Conservation (phyloP, 495 filamentous ascomycete species). For the Usnea hakonensis region DNA sequence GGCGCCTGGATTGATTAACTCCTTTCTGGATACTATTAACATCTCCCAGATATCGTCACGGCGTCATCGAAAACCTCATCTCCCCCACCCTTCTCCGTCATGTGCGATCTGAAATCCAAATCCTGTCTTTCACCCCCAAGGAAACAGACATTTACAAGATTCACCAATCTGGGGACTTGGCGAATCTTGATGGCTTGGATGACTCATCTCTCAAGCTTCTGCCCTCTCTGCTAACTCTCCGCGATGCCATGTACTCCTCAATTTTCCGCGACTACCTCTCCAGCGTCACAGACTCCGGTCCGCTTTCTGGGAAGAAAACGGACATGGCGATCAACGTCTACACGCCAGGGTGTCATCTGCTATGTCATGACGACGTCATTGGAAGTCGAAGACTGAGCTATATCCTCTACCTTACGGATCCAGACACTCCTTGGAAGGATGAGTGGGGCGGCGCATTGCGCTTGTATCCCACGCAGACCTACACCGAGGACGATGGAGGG, state of each 20-base stretch:
- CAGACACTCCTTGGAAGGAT: conserved; percentile 77
- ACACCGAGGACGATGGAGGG: conserved; percentile 55
- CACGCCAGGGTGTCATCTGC: conserved; percentile 86
- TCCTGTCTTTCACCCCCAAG: conserved; percentile 93
- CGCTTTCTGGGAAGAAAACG: conserved; percentile 86
- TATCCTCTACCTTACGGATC: conserved; percentile 92
- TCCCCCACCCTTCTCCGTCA: conserved; percentile 69
- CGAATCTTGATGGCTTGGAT: conserved; percentile 90
- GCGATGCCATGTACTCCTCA: conserved; percentile 87
- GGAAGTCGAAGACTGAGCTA: conserved; percentile 88
- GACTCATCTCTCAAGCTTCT: conserved; percentile 71
- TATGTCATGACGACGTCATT: conserved; percentile 98
- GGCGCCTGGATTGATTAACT: not conserved
- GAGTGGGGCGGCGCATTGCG: conserved; percentile 93
- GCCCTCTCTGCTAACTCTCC: conserved; percentile 75
- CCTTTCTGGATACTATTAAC: conserved; percentile 19
- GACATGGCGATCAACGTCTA: conserved; percentile 99
- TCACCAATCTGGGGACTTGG: conserved; percentile 94
- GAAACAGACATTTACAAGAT: conserved; percentile 99
- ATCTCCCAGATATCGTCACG: conserved; percentile 66
- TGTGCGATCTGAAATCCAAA: conserved; percentile 85
- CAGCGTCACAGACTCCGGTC: conserved; percentile 72
- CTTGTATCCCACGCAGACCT: conserved; percentile 70
- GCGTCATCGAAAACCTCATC: conserved; percentile 75
- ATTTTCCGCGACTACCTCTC: conserved; percentile 84